A percentile compares a stretch with the other conserved stretches of the same genome.
These are phyloP conservation scores for Colletotrichum nymphaeae DNA, from an alignment of 2,329 filamentous ascomycete species.

Conservation along the genomic window DNA sequence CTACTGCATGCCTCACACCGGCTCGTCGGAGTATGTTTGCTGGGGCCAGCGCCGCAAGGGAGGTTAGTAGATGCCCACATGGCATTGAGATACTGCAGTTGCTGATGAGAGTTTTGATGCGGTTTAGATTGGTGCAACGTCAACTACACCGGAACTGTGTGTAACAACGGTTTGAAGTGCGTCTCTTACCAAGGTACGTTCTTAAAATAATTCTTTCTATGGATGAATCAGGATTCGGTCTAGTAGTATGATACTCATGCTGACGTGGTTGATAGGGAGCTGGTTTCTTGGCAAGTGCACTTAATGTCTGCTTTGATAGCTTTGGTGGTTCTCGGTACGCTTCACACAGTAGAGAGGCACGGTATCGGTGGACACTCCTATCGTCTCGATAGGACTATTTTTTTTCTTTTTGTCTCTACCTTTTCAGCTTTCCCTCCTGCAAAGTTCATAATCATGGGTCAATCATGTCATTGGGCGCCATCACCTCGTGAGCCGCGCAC, in stretches of 20 bases:
- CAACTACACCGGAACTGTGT: not conserved
- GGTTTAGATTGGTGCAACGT: not conserved
- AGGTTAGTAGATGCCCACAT: not conserved
- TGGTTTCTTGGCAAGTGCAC: not conserved
- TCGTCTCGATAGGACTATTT: too few relatives aligned
- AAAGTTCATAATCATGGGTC: too few relatives aligned
- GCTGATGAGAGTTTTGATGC: too few relatives aligned
- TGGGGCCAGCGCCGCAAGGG: not conserved
- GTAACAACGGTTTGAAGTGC: not conserved
- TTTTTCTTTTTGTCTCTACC: too few relatives aligned
- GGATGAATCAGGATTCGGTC: not conserved
- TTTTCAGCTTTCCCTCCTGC: too few relatives aligned
- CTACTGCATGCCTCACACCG: not conserved
- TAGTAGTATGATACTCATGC: not conserved
- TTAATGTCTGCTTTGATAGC: not conserved
- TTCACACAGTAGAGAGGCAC: too few relatives aligned
- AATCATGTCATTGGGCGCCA: too few relatives aligned
- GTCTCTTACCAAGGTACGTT: not conserved
- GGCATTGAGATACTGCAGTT: too few relatives aligned
- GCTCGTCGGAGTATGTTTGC: not conserved
- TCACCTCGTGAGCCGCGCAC: too few relatives aligned
- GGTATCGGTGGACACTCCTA: too few relatives aligned
- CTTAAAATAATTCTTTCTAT: not conserved
- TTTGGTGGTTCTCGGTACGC: not conserved
- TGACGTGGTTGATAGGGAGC: not conserved